phyloP scores from a whole-genome alignment of 805 yeast genomes.

The Ascoidea rubescens region DNA sequence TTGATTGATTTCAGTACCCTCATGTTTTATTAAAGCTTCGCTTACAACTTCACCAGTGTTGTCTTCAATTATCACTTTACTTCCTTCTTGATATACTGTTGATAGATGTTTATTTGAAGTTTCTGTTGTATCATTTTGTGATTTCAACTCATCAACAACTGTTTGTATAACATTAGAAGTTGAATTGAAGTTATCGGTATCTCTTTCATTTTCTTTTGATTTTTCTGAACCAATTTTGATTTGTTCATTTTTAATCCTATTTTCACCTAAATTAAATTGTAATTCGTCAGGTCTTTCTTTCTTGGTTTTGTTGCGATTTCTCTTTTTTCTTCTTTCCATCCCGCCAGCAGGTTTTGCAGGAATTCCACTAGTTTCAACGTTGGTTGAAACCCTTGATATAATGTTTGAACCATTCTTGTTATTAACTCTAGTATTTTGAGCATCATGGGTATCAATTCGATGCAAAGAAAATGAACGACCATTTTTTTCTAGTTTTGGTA shows the following conservation, averaged over 20 bases:
- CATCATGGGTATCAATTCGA: conserved; percentile 58
- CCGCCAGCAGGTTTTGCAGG: conserved; percentile 68
- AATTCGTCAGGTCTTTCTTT: conserved; percentile 11
- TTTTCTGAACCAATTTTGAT: conserved; percentile 1
- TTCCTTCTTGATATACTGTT: conserved; percentile 55
- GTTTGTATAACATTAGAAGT: not conserved
- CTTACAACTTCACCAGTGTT: conserved; percentile 63
- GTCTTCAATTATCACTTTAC: conserved; percentile 63
- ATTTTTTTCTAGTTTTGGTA: conserved; percentile 61
- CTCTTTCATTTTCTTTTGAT: conserved; percentile 1
- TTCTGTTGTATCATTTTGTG: not conserved
- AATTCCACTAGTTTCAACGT: conserved; percentile 46
- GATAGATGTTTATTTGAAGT: conserved; percentile 11
- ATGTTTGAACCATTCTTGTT: conserved; percentile 12
- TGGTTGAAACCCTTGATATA: conserved; percentile 22
- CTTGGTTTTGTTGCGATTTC: conserved; percentile 19
- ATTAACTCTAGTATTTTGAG: conserved; percentile 13
- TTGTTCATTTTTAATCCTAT: not conserved
- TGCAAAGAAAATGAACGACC: conserved; percentile 74
- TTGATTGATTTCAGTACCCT: conserved; percentile 7
- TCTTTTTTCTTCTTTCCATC: conserved; percentile 36
- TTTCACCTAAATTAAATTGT: not conserved
- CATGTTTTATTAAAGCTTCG: not conserved
- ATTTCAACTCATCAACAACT: not conserved
- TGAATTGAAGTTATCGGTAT: conserved; percentile 6